Percentiles rank a stretch among this genome's conserved stretches.
phyloP scores from a whole-genome alignment of 78 protist species.

The Dictyostelium intermedium region DNA sequence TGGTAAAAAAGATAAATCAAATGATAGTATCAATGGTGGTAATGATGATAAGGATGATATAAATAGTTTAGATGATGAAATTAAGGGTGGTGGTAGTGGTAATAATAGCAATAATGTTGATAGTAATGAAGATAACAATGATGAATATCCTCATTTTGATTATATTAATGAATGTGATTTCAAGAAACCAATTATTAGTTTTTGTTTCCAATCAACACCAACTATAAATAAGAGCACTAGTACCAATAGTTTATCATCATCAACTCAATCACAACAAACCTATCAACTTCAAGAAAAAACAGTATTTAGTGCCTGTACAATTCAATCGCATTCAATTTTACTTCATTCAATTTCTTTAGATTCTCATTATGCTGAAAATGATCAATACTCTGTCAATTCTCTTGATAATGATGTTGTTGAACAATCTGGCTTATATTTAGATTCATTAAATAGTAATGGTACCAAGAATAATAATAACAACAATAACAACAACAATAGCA shows the following conservation, averaged over 20 bases:
- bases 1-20: background rate
- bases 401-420: background rate
- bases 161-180: conserved; percentile 33
- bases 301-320: conserved; percentile 8
- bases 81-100: too few species aligned
- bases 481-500: too few species aligned
- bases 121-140: background rate
- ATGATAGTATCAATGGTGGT: background rate
- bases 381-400: background rate
- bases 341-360: conserved; percentile 3
- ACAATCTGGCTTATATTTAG: conserved; percentile 2
- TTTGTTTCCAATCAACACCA: background rate
- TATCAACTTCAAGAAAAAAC: background rate
- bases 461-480: background rate
- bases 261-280: background rate
- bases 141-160: conserved; percentile 26
- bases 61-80: background rate
- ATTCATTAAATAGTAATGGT: background rate
- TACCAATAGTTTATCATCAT: background rate
- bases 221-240: background rate
- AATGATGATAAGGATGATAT: background rate
- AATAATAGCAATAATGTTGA: background rate
- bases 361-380: background rate
- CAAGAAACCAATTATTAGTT: conserved; percentile 54
- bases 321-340: conserved; percentile 3